These are phyloP conservation scores for Cutaneotrichosporon sp. DNA, from an alignment of 1,284 basidiomycete genomes.

Conservation along the genomic window DNA sequence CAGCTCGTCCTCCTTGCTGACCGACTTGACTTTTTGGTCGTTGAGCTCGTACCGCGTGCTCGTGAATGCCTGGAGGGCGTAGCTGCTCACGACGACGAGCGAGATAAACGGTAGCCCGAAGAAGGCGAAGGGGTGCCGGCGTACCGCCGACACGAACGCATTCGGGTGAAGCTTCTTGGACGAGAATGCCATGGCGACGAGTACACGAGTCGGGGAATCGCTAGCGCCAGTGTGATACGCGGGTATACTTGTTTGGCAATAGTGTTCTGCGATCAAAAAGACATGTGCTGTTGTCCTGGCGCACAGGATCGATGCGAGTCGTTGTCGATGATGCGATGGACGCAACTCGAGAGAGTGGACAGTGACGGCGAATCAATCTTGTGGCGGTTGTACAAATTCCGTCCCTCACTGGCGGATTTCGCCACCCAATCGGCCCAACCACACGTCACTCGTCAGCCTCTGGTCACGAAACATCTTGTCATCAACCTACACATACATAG, in stretches of 20 bases:
- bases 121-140: conserved; percentile 49
- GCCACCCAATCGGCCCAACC: too few species aligned
- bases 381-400: background rate
- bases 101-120: conserved; percentile 86
- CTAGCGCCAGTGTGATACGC: too few species aligned
- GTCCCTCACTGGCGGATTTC: background rate
- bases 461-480: background rate
- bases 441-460: background rate
- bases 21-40: conserved; percentile 67
- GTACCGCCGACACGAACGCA: conserved; percentile 29
- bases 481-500: background rate
- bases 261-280: too few species aligned
- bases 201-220: too few species aligned
- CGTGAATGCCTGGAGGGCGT: conserved; percentile 74
- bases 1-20: conserved; percentile 78
- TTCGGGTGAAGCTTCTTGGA: conserved; percentile 53
- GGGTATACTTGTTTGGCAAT: too few species aligned
- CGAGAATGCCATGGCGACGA: conserved; percentile 51
- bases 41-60: conserved; percentile 88
- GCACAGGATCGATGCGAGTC: too few species aligned
- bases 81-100: conserved; percentile 82
- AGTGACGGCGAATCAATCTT: background rate
- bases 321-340: background rate
- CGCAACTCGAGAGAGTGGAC: background rate
- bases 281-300: too few species aligned